phyloP scores from a whole-genome alignment of 495 filamentous ascomycete genomes.

The Coniosporium apollinis region DNA sequence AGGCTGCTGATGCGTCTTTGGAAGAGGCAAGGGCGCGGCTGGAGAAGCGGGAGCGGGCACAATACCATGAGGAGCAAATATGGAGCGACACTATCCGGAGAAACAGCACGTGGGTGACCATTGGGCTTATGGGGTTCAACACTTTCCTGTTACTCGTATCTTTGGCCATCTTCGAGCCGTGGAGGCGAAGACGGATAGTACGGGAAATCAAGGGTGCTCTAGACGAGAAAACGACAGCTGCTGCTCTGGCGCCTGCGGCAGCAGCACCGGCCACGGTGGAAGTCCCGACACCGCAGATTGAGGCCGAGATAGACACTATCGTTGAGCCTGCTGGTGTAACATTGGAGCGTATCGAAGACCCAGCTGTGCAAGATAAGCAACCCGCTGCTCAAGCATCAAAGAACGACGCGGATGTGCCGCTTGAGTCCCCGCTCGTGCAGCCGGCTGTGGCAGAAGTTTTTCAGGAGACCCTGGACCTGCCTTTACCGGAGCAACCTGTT shows the following conservation, averaged over 20 bases:
- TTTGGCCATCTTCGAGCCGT: slow-evolving; percentile 89
- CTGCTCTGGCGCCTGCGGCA: slow-evolving; percentile 11
- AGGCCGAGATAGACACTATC: slow-evolving; percentile 13
- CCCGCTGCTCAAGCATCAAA: not conserved
- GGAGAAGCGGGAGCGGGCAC: slow-evolving; percentile 60
- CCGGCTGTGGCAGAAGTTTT: not conserved
- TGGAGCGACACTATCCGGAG: slow-evolving; percentile 95
- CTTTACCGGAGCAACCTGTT: not conserved
- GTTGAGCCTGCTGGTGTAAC: slow-evolving; percentile 5
- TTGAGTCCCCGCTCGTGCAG: not conserved
- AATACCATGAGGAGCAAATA: slow-evolving; percentile 98
- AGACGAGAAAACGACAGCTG: slow-evolving; percentile 40
- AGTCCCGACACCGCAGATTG: slow-evolving; percentile 1
- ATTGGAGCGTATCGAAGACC: slow-evolving; percentile 1
- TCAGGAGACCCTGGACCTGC: not conserved
- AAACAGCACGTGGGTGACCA: slow-evolving; percentile 95
- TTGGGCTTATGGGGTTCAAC: slow-evolving; percentile 95
- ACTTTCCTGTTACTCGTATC: slow-evolving; percentile 75
- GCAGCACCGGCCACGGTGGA: slow-evolving; percentile 3
- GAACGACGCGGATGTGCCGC: not conserved
- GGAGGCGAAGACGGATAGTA: slow-evolving; percentile 65
- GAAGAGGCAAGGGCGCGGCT: slow-evolving; percentile 59
- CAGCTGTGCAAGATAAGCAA: not conserved
- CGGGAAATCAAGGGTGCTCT: slow-evolving; percentile 67
- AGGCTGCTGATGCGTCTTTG: slow-evolving; percentile 56